These are phyloP conservation scores for Botrytis fragariae DNA, from an alignment of 2,329 filamentous ascomycete genomes.

Conservation along the genomic window DNA sequence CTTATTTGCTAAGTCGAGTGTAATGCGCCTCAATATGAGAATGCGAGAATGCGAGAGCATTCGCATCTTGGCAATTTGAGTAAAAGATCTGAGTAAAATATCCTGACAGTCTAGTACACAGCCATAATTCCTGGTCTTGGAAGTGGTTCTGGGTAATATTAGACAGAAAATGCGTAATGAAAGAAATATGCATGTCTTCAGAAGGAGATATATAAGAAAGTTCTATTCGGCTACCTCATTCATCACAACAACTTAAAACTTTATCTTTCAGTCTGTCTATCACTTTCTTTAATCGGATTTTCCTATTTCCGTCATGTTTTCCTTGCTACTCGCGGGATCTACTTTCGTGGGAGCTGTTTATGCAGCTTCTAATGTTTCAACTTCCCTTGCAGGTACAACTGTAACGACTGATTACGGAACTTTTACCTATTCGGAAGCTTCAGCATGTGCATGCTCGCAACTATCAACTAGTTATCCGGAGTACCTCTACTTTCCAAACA, in stretches of 20 bases:
- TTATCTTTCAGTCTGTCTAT: background rate
- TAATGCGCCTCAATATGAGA: background rate
- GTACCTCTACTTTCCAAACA: background rate
- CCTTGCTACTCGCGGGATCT: background rate
- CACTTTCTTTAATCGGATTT: background rate
- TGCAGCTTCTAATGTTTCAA: background rate
- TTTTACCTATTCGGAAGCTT: background rate
- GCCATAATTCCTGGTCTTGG: background rate
- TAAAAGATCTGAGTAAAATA: background rate
- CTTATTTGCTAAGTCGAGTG: background rate
- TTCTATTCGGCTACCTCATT: background rate
- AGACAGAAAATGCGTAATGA: background rate
- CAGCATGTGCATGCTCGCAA: slow-evolving; percentile 14
- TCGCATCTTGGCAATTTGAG: background rate
- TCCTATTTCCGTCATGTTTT: background rate
- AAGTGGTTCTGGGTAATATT: background rate
- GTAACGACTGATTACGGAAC: background rate
- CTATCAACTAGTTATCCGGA: background rate
- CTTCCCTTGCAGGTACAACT: background rate
- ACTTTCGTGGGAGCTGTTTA: background rate
- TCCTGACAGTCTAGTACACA: background rate
- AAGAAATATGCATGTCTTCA: background rate
- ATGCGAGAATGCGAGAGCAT: background rate
- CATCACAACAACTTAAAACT: background rate
- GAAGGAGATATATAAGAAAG: background rate